phyloP scores from a whole-genome alignment of 495 filamentous ascomycete genomes.

The Thozetella sp. region DNA sequence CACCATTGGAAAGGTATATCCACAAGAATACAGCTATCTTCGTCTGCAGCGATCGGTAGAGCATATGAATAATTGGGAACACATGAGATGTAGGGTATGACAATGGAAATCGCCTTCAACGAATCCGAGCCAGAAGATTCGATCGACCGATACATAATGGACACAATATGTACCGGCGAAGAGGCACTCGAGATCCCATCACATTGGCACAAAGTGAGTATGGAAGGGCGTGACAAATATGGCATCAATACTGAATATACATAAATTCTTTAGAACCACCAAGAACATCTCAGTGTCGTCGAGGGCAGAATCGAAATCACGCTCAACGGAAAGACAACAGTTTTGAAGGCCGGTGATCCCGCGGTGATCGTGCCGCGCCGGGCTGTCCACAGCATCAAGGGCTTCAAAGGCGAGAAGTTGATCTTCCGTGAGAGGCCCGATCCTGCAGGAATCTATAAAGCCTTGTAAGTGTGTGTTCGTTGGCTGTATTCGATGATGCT shows the following conservation, averaged over 20 bases:
- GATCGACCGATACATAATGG: conserved; percentile 16
- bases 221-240: neutral
- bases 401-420: conserved; percentile 15
- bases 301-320: conserved; percentile 18
- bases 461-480: conserved; percentile 11
- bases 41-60: neutral
- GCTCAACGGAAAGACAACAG: conserved; percentile 12
- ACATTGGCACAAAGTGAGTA: conserved; percentile 24
- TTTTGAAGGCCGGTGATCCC: conserved; percentile 17
- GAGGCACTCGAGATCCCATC: conserved; percentile 15
- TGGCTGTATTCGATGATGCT: neutral
- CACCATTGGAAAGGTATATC: neutral
- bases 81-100: conserved; percentile 9
- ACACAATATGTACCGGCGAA: conserved; percentile 16
- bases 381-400: conserved; percentile 12
- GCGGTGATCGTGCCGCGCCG: conserved; percentile 11
- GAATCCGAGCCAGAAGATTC: conserved; percentile 19
- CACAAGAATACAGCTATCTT: neutral
- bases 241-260: neutral
- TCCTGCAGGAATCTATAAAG: conserved; percentile 18
- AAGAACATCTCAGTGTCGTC: conserved; percentile 15
- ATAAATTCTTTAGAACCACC: conserved; percentile 11
- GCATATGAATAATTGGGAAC: neutral
- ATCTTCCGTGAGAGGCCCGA: conserved; percentile 14
- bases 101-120: conserved; percentile 13